Percentiles rank a stretch among this genome's conserved stretches.
Conservation (phyloP, 768 basidiomycete genomes). For the Gautieria morchelliformis region DNA sequence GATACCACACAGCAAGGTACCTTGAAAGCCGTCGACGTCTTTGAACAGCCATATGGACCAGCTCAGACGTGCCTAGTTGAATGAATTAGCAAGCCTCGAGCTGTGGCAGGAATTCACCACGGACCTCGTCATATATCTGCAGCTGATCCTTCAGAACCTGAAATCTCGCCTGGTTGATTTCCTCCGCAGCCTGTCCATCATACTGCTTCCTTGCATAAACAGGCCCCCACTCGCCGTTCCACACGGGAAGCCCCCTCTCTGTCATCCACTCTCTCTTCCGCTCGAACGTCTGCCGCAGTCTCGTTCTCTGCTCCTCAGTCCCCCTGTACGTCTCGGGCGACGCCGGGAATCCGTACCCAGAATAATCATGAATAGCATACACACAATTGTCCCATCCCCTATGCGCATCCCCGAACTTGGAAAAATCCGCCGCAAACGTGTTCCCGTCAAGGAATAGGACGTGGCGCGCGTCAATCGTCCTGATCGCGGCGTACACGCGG, state of each 20-base stretch:
- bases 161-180: slow-evolving; percentile 57
- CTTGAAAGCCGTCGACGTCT: slow-evolving; percentile 47
- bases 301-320: slow-evolving; percentile 39
- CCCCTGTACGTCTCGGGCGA: slow-evolving; percentile 45
- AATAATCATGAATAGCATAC: slow-evolving; percentile 75
- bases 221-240: slow-evolving; percentile 82
- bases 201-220: slow-evolving; percentile 62
- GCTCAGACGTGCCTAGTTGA: slow-evolving; percentile 44
- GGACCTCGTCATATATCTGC: slow-evolving; percentile 54
- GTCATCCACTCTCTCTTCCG: slow-evolving; percentile 77
- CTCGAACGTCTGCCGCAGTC: slow-evolving; percentile 51
- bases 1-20: neutral
- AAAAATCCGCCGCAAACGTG: slow-evolving; percentile 75
- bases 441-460: slow-evolving; percentile 77
- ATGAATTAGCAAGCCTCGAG: neutral
- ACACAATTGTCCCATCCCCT: slow-evolving; percentile 60
- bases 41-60: slow-evolving; percentile 90
- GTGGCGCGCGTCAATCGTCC: slow-evolving; percentile 59
- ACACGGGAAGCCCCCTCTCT: slow-evolving; percentile 50
- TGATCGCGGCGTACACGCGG: slow-evolving; percentile 59
- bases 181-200: slow-evolving; percentile 46
- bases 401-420: slow-evolving; percentile 56
- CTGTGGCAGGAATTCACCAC: slow-evolving; percentile 2
- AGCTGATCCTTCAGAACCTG: slow-evolving; percentile 66
- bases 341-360: slow-evolving; percentile 61